Evolutionary conservation across 495 filamentous ascomycete species (phyloP).

Genomic region (Annulohypoxylon nitens): DNA sequence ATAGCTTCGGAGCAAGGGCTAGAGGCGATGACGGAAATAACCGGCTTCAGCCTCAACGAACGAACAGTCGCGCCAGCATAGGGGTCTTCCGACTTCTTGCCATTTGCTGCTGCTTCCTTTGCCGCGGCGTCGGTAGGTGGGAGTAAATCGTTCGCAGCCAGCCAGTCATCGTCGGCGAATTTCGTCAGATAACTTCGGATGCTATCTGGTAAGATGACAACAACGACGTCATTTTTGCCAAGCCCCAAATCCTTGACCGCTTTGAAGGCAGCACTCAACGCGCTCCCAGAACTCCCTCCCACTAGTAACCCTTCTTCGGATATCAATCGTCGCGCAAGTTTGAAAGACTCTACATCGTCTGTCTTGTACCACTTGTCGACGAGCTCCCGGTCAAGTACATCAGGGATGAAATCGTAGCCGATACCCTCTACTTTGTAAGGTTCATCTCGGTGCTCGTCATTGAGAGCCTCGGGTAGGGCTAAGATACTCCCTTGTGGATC

Average conservation of each 20-base stretch:
- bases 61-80: slow-evolving; percentile 81
- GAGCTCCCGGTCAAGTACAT: slow-evolving; percentile 83
- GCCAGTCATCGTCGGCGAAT: slow-evolving; percentile 98
- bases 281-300: slow-evolving; percentile 93
- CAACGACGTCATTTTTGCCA: slow-evolving; percentile 82
- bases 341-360: slow-evolving; percentile 90
- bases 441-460: slow-evolving; percentile 81
- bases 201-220: slow-evolving; percentile 93
- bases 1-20: slow-evolving; percentile 84
- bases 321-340: slow-evolving; percentile 88
- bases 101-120: slow-evolving; percentile 61
- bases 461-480: slow-evolving; percentile 81
- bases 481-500: slow-evolving; percentile 92
- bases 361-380: slow-evolving; percentile 99
- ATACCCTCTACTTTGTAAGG: slow-evolving; percentile 99
- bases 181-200: slow-evolving; percentile 99
- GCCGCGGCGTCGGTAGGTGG: slow-evolving; percentile 54
- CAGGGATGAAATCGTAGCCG: slow-evolving; percentile 97
- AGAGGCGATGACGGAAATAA: slow-evolving; percentile 80
- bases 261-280: slow-evolving; percentile 85
- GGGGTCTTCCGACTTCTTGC: slow-evolving; percentile 67
- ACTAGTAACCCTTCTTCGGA: slow-evolving; percentile 95
- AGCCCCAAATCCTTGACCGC: slow-evolving; percentile 81
- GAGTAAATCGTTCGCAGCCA: slow-evolving; percentile 93
- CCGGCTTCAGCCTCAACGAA: slow-evolving; percentile 87